Base-by-base conservation (phyloP, 1,139 yeast species). In the Saccharomyces pastorianus region DNA sequence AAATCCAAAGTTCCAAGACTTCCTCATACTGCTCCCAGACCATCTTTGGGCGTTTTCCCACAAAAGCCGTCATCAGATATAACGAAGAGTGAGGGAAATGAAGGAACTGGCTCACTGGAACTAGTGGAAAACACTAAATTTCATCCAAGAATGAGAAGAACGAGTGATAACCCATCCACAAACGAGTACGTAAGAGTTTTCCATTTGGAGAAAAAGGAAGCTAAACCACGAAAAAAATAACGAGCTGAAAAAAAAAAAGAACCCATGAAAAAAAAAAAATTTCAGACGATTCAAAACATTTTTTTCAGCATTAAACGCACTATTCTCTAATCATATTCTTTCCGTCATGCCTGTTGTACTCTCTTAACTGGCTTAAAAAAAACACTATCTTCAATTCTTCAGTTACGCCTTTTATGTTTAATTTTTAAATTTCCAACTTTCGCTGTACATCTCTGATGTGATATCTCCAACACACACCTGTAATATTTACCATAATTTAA, bases 81-180 rank as follows among this genome's bases (percentile, higher is more conserved):
- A 38, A 13, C 9, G 2, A 38, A 17, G 6, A 17, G 44, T 38
- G 44, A 17, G 44, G 44, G 4, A 38, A 13, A 38, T 9, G 13
- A 38, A 8, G 11, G 4, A 38, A 2, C 13, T 17, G 44, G 11
- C 25, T 9, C 26, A 17, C 55, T 63, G 27, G 60, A 58, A 50
- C 55, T 66, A 27, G 69, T 65, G 6, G 70, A 66, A 51, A 61
- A 60, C 51, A 62, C 59, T 47, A 64, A 64, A 52, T 65, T 66
- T 13, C 69, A 66, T 54, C 67, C 69, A 14, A 58, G 69, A 49
- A 61, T 63, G 66, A 60, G 65, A 49, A 55, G 69, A 42, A 62
- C 58, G n/a, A 59, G 66, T 41, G 67, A 65, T 47, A 62, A 64
- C 50, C 67, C 68, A 9, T 56, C 64, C 27, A 61, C 60, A 47